Conservation (phyloP, 2,329 filamentous ascomycete species). For the Uncinocarpus reesii region DNA sequence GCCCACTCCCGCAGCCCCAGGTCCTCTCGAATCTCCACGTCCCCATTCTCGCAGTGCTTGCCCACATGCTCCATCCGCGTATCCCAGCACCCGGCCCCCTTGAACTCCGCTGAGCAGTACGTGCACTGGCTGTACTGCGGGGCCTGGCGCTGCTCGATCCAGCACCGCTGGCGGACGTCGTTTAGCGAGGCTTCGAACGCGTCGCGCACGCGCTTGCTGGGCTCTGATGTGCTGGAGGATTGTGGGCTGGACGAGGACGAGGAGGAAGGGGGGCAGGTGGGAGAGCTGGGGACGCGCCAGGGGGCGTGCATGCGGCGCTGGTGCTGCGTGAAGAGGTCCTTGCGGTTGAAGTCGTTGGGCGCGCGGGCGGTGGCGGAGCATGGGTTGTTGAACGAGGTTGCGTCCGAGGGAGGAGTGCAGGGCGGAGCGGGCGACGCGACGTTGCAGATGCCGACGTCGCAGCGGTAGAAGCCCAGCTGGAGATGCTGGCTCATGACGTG, state of each 20-base stretch:
- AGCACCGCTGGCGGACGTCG: slow-evolving; percentile 49
- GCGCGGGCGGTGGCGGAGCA: slow-evolving; percentile 21
- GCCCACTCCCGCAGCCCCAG: slow-evolving; percentile 34
- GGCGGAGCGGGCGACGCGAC: slow-evolving; percentile 18
- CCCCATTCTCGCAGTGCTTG: slow-evolving; percentile 60
- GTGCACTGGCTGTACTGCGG: slow-evolving; percentile 52
- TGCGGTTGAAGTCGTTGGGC: slow-evolving; percentile 71
- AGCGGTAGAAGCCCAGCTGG: slow-evolving; percentile 63
- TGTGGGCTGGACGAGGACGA: too few species aligned
- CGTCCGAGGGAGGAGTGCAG: slow-evolving; percentile 17
- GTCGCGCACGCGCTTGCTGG: slow-evolving; percentile 26
- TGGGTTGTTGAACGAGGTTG: not conserved
- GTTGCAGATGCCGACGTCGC: slow-evolving; percentile 53
- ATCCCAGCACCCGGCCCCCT: slow-evolving; percentile 60
- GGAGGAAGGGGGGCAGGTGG: slow-evolving; percentile 9
- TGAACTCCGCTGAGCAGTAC: slow-evolving; percentile 52
- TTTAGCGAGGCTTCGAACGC: slow-evolving; percentile 46
- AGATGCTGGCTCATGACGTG: slow-evolving; percentile 76
- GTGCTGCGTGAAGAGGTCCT: slow-evolving; percentile 85
- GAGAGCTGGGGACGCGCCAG: slow-evolving; percentile 32
- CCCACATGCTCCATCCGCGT: slow-evolving; percentile 80
- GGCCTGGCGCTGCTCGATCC: slow-evolving; percentile 49
- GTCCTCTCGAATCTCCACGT: slow-evolving; percentile 31
- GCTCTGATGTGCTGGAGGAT: slow-evolving; percentile 21
- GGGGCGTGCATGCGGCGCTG: slow-evolving; percentile 72